A percentile compares a stretch with the other conserved stretches of the same genome.
phyloP scores from a whole-genome alignment of 2,329 filamentous ascomycete species.

The Arthrobotrys musiformis region DNA sequence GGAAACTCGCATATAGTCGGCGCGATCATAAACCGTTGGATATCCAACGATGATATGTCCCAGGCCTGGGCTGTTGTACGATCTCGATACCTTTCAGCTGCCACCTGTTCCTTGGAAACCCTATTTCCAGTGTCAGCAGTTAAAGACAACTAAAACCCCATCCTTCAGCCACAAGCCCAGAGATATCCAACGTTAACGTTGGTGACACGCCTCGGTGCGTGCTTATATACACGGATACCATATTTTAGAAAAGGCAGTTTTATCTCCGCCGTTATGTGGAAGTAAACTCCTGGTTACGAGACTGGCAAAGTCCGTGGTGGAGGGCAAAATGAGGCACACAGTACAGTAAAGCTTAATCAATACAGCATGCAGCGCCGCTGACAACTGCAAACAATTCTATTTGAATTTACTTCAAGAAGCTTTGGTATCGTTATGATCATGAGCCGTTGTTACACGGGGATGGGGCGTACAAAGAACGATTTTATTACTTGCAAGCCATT shows the following conservation, averaged over 20 bases:
- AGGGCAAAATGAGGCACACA: too few species aligned
- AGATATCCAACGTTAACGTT: not conserved
- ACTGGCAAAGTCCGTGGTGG: not conserved
- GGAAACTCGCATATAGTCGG: not conserved
- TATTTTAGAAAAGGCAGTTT: not conserved
- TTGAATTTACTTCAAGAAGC: too few species aligned
- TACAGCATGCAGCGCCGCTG: not conserved
- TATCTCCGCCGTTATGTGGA: too few species aligned
- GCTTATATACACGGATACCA: not conserved
- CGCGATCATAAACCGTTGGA: not conserved
- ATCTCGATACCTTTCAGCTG: not conserved
- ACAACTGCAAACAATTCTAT: not conserved
- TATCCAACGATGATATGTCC: not conserved
- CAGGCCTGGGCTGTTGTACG: not conserved
- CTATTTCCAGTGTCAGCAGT: not conserved
- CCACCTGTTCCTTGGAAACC: not conserved
- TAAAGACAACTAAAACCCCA: not conserved
- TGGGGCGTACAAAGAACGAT: not conserved
- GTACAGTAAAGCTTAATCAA: not conserved
- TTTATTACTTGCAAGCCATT: constrained; percentile 25
- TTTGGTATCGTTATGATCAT: not conserved
- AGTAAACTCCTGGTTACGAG: too few species aligned
- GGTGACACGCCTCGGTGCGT: not conserved
- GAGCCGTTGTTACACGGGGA: constrained; percentile 42
- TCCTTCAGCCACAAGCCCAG: not conserved